Evolutionary conservation across 441 rosid genomes (phyloP).

Genomic region (Sinapis alba): DNA sequence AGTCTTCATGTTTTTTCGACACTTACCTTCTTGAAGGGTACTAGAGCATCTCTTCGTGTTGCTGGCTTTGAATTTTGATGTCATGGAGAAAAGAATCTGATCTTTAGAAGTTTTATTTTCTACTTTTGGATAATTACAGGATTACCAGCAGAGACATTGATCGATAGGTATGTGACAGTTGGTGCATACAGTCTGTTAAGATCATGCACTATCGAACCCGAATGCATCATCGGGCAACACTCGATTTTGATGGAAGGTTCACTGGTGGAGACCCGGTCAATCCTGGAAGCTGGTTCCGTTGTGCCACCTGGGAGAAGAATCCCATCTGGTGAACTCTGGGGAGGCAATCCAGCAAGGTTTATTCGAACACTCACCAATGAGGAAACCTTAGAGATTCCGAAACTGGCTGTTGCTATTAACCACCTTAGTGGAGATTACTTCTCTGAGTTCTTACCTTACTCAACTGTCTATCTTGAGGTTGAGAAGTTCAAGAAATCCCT

Average conservation of each 20-base stretch:
- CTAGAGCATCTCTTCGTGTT: background rate
- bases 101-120: background rate
- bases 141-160: slow-evolving; percentile 85
- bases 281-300: slow-evolving; percentile 98
- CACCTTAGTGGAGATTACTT: slow-evolving; percentile 81
- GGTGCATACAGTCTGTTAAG: slow-evolving; percentile 89
- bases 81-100: background rate
- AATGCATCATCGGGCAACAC: slow-evolving; percentile 95
- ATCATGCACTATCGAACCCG: slow-evolving; percentile 96
- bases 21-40: no score
- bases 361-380: slow-evolving; percentile 84
- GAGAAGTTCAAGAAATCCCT: slow-evolving; percentile 86
- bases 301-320: slow-evolving; percentile 97
- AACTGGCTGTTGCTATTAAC: slow-evolving; percentile 92
- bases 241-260: slow-evolving; percentile 99
- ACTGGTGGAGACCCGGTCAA: slow-evolving; percentile 85
- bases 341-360: slow-evolving; percentile 95
- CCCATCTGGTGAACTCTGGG: slow-evolving; percentile 98
- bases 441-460: slow-evolving; percentile 91
- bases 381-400: slow-evolving; percentile 90
- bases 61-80: background rate
- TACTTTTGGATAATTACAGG: slow-evolving; percentile 49
- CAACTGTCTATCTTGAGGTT: slow-evolving; percentile 89
- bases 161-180: slow-evolving; percentile 89
- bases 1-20: background rate